phyloP scores from a whole-genome alignment of 2,329 filamentous ascomycete genomes.

The Herpomyces periplanetae region DNA sequence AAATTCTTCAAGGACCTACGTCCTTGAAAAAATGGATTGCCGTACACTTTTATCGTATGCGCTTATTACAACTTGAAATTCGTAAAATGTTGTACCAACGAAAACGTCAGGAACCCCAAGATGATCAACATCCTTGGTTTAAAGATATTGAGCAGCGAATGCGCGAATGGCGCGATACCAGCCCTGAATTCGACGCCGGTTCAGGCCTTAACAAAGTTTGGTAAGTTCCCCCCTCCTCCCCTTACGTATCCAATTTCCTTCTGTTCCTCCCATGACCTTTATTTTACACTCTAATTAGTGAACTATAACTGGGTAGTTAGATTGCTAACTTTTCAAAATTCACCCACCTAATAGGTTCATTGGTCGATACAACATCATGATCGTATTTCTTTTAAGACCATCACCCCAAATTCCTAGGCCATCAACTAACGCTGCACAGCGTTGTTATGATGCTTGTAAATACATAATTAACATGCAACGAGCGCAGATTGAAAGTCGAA shows the following conservation, averaged over 20 bases:
- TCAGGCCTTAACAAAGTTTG: conserved; percentile 37
- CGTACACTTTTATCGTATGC: conserved; percentile 78
- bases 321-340: too few species aligned
- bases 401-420: conserved; percentile 71
- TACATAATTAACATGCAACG: conserved; percentile 45
- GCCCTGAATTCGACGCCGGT: conserved; percentile 26
- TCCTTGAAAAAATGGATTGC: conserved; percentile 54
- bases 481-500: conserved; percentile 32
- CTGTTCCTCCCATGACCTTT: conserved; percentile 4
- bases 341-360: conserved; percentile 15
- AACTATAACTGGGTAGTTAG: too few species aligned
- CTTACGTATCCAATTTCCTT: conserved; percentile 7
- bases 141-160: conserved; percentile 35
- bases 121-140: conserved; percentile 63
- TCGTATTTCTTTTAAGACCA: conserved; percentile 52
- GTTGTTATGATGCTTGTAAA: conserved; percentile 43
- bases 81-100: conserved; percentile 48
- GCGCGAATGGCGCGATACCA: conserved; percentile 33
- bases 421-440: conserved; percentile 30
- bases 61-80: conserved; percentile 52
- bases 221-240: conserved; percentile 12
- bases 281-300: too few species aligned
- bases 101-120: conserved; percentile 31
- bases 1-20: conserved; percentile 23
- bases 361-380: conserved; percentile 43